Evolutionary conservation across 331 rosid genomes (phyloP).

Genomic region (Rhamnella rubrinervis): DNA sequence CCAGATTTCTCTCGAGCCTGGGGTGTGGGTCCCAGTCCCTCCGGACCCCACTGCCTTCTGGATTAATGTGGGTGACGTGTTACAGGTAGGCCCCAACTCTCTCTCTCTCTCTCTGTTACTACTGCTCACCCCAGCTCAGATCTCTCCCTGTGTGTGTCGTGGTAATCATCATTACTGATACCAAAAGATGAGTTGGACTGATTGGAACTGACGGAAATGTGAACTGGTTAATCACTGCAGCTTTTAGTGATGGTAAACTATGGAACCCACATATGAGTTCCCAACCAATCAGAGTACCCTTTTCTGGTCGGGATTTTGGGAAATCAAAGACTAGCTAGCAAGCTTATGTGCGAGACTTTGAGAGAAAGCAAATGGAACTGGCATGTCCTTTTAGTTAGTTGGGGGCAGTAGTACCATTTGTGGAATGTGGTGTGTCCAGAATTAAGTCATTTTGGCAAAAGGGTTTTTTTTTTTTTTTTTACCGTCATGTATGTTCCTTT

Average conservation of each 20-base stretch:
- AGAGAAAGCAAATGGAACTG: constrained; percentile 17
- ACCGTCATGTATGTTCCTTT: no score
- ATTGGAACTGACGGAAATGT: constrained; percentile 24
- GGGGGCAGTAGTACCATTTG: background rate
- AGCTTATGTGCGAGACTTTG: background rate
- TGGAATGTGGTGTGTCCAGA: no score
- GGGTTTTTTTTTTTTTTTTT: no score
- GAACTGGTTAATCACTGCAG: constrained; percentile 20
- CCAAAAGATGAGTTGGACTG: background rate
- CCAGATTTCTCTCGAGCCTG: constrained; percentile 60
- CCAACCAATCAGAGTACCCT: background rate
- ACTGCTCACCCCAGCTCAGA: no score
- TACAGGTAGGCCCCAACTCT: constrained; percentile 48
- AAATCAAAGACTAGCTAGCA: background rate
- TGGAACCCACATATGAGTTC: constrained; percentile 6
- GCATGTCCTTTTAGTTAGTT: background rate
- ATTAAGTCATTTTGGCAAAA: no score
- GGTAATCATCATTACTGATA: background rate
- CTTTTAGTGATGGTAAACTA: constrained; percentile 2
- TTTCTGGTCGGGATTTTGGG: background rate
- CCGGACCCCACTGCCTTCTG: constrained; percentile 78
- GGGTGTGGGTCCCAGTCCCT: constrained; percentile 68
- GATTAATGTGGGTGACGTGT: constrained; percentile 76
- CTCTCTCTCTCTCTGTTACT: background rate
- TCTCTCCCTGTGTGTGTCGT: background rate